Evolutionary conservation across 768 basidiomycete species (phyloP), one percentile per base, ranked within the genome.

Genomic region (Calocybe indica): DNA sequence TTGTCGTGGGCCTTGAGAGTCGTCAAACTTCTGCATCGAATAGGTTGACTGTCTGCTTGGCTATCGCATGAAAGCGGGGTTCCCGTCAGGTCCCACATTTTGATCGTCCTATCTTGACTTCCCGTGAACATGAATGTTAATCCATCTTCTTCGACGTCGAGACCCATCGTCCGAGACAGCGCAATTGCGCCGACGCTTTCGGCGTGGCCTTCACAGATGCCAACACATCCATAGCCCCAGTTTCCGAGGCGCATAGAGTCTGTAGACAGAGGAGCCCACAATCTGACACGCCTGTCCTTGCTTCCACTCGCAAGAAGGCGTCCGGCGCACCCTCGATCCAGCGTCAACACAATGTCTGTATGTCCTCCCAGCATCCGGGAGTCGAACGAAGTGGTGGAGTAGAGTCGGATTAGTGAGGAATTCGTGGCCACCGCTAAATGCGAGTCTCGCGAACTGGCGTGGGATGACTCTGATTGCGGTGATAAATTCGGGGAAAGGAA

Each of bases 351-450:
- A 52, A 95, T 92, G 48, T 96, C 93, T 12, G 78, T 79, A 64
- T 99, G 96, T 1, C 93, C 93, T 22, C 85, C 75, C 31, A 99
- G 74, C 5, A 98, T 75, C 15, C 89, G 83, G 1, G 89, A 87
- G 68, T 97, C 90, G 46, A 92, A 75, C 6, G 79, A 77, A 30
- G 76, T 61, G 2, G 82, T 75, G 2, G 85, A 82, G 67, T 98
- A 99, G 2, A 99, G 69, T 15, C 94, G 88, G 53, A 99, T 88
- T 30, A 96, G 78, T 22, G 92, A 90, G 1, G 96, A 98, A 65
- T 99, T 99, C 36, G 96, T 95, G n/a, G 95, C 95, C 13, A 99
- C 73, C 13, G 95, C 96, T 31, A 98, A 69, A 56, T 90, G 85
- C 1, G 82, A 76, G 62, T 93, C 89, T 45, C 60, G 61, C 15